A percentile compares a stretch with the other conserved stretches of the same genome.
phyloP scores from a whole-genome alignment of 2,329 filamentous ascomycete genomes.

The Colletotrichum higginsianum region DNA sequence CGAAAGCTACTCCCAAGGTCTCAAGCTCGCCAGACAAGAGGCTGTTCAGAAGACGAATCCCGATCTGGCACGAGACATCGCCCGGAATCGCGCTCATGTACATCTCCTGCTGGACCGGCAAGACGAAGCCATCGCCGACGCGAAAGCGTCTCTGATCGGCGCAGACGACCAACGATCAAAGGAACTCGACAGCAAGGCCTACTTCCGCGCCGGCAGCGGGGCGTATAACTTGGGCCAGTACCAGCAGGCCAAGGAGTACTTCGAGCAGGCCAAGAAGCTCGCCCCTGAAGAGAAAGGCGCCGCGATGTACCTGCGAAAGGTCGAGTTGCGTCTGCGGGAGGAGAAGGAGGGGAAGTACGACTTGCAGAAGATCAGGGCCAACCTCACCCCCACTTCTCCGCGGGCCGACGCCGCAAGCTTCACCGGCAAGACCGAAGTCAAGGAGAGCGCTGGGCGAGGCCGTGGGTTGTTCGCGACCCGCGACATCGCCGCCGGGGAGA shows the following conservation, averaged over 20 bases:
- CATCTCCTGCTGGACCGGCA: constrained; percentile 51
- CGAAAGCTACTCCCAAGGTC: constrained; percentile 48
- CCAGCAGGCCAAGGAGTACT: constrained; percentile 45
- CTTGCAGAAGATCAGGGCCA: constrained; percentile 44
- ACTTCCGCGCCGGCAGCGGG: constrained; percentile 50
- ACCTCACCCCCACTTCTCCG: constrained; percentile 48
- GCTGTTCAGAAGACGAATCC: constrained; percentile 12
- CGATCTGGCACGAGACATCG: constrained; percentile 50
- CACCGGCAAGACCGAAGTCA: constrained; percentile 47
- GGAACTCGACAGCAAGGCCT: constrained; percentile 51
- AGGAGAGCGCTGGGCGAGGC: constrained; percentile 48
- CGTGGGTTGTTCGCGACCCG: constrained; percentile 55
- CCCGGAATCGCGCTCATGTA: constrained; percentile 51
- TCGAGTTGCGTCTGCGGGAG: constrained; percentile 47
- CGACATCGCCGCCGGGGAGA: constrained; percentile 51
- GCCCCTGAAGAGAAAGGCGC: constrained; percentile 46
- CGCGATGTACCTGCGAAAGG: constrained; percentile 42
- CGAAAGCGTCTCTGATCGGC: constrained; percentile 49
- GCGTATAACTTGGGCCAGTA: constrained; percentile 50
- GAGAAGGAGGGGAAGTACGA: constrained; percentile 45
- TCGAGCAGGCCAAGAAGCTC: constrained; percentile 46
- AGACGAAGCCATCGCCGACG: constrained; percentile 51
- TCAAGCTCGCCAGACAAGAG: constrained; percentile 36
- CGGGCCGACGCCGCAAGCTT: constrained; percentile 51
- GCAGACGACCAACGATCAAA: constrained; percentile 20